Evolutionary conservation across 768 basidiomycete species (phyloP), one percentile per base, ranked within the genome.

Genomic region (Pleurotus citrinopileatus): DNA sequence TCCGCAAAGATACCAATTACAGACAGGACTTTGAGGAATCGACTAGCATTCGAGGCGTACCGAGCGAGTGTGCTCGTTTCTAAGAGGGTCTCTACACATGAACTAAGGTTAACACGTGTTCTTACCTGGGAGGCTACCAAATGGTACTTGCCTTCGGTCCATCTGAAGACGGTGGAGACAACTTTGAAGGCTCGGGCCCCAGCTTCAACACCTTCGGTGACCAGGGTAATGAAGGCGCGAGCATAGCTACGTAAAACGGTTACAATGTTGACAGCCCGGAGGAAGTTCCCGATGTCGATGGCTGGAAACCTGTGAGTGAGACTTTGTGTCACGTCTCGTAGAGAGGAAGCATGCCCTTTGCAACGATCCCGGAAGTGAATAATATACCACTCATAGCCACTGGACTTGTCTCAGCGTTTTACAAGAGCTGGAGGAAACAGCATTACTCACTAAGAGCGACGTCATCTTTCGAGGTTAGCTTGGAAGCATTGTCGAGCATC

Each of bases 311-410:
- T 27, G 6, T 27, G 6, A 34, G n/a, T 50, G 3, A 50, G 29
- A 10, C 15, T 34, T 7, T 15, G 7, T 20, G 22, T 29, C 29
- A 36, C 15, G 17, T 3, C 13, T 20, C 10, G 2, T 4, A 23
- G n/a, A 20, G 4, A 20, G 17, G 32, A 17, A 19, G 15, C 28
- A 9, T 50, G 36, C 48, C 32, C 37, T 51, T 37, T 0, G 48
- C 48, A 1, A 51, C 22, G 25, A 51, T 51, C 6, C 48, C 29
- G 2, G 48, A 34, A 6, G 48, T n/a, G 22, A 51, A 51, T 25
- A 51, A 23, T 15, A 51, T 51, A 37, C 48, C 29, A 23, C 48
- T 51, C 48, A 37, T 51, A 13, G 34, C 48, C 48, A 51, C 48
- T 37, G 22, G 3, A 13, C n/a, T 9, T 9, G 20, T 17, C 20